These are phyloP conservation scores for Hypericum androsaemum DNA, from an alignment of 345 rosid genomes.

Conservation along the genomic window DNA sequence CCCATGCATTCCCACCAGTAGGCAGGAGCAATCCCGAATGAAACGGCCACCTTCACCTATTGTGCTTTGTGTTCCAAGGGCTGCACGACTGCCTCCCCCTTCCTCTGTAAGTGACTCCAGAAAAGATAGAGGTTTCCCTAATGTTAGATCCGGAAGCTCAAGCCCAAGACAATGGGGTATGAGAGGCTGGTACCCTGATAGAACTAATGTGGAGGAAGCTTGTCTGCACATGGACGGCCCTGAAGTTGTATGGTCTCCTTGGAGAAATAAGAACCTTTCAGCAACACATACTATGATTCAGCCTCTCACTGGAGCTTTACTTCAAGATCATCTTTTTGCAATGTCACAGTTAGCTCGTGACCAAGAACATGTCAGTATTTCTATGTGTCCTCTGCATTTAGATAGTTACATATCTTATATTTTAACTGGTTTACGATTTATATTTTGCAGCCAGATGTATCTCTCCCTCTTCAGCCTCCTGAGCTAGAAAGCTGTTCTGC, in stretches of 20 bases:
- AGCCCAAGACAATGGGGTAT: constrained; percentile 98
- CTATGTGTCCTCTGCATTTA: constrained; percentile 10
- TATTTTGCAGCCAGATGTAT: constrained; percentile 80
- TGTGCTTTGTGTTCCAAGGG: constrained; percentile 91
- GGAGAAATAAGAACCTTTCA: constrained; percentile 82
- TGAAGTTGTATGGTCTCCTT: constrained; percentile 91
- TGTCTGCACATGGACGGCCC: constrained; percentile 59
- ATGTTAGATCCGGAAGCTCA: constrained; percentile 98
- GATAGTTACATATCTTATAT: constrained; percentile 6
- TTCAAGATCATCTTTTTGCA: constrained; percentile 84
- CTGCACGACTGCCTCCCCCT: constrained; percentile 91
- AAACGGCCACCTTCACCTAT: constrained; percentile 96
- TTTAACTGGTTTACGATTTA: constrained; percentile 15
- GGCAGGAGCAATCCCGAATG: constrained; percentile 77
- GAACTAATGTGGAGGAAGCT: constrained; percentile 60
- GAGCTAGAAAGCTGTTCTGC: constrained; percentile 49
- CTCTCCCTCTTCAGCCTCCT: constrained; percentile 70
- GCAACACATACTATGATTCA: constrained; percentile 56
- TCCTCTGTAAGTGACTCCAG: constrained; percentile 84
- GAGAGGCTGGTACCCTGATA: constrained; percentile 78
- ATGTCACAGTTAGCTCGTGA: constrained; percentile 84
- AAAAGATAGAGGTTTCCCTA: constrained; percentile 82
- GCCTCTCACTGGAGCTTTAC: constrained; percentile 73
- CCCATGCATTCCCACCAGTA: constrained; percentile 64
- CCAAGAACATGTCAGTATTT: constrained; percentile 74